These are phyloP conservation scores for Mycena pura DNA, from an alignment of 768 basidiomycete genomes.

Conservation along the genomic window DNA sequence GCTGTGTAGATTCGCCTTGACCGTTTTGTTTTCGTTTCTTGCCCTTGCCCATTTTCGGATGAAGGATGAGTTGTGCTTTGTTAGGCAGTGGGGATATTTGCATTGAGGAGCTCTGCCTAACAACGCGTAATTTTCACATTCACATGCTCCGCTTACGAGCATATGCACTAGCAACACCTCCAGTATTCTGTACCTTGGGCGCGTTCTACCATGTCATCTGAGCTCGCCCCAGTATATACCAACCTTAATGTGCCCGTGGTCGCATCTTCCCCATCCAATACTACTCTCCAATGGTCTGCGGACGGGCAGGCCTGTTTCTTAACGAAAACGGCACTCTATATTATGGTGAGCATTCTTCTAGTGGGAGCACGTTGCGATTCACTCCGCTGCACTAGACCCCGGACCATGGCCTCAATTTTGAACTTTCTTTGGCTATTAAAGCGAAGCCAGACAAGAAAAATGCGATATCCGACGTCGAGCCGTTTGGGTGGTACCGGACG, in stretches of 20 bases:
- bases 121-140: conserved; percentile 12
- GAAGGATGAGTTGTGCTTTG: background rate
- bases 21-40: conserved; percentile 34
- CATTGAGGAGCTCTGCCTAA: background rate
- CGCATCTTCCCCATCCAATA: conserved; percentile 61
- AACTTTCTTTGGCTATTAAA: conserved; percentile 58
- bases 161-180: too few relatives aligned
- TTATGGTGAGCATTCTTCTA: conserved; percentile 61
- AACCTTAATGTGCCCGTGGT: conserved; percentile 66
- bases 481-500: conserved; percentile 75
- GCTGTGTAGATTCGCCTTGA: conserved; percentile 2
- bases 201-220: too few relatives aligned
- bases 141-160: background rate
- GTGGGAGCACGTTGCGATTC: too few relatives aligned
- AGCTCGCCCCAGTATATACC: conserved; percentile 51
- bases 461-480: conserved; percentile 39
- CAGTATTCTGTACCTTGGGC: too few relatives aligned
- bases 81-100: background rate
- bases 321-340: conserved; percentile 71
- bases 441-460: conserved; percentile 40
- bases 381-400: too few relatives aligned
- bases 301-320: conserved; percentile 75
- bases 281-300: conserved; percentile 73
- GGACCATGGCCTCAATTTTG: conserved; percentile 73
- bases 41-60: conserved; percentile 29